A percentile compares a stretch with the other conserved stretches of the same genome.
Conservation (phyloP, 148 eudicot genomes). For the Rheum nobile region DNA sequence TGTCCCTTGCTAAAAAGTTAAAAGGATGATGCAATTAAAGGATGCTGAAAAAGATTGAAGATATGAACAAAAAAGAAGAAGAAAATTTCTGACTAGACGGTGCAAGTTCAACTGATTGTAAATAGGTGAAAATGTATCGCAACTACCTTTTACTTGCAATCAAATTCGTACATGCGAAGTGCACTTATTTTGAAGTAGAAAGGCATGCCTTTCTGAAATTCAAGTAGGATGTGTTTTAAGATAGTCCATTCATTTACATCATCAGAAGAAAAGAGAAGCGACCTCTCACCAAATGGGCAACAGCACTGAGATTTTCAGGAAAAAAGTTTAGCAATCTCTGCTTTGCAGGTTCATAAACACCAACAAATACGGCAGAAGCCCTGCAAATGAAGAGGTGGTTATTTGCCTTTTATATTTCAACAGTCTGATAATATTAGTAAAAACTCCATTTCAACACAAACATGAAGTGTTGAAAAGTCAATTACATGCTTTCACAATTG, state of each 20-base stretch:
- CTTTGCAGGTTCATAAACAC: conserved; percentile 94
- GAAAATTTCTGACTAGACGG: background rate
- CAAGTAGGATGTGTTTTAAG: background rate
- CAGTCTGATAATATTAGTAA: background rate
- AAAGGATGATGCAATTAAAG: background rate
- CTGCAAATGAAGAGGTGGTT: conserved; percentile 22
- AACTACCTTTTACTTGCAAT: background rate
- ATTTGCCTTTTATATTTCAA: background rate
- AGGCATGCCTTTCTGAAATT: background rate
- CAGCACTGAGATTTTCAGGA: conserved; percentile 83
- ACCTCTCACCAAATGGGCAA: conserved; percentile 78
- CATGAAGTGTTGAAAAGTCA: background rate
- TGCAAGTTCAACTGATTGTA: background rate
- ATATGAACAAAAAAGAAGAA: background rate
- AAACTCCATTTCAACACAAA: background rate
- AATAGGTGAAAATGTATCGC: background rate
- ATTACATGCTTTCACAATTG: background rate
- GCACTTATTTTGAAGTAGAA: background rate
- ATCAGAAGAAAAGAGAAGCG: conserved; percentile 2
- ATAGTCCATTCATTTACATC: background rate
- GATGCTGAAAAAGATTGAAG: background rate
- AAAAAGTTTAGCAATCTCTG: conserved; percentile 60
- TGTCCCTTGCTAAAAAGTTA: background rate
- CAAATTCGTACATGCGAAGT: background rate
- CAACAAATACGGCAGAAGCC: conserved; percentile 90